Percentiles rank a stretch among this genome's conserved stretches.
Evolutionary conservation across 495 filamentous ascomycete genomes (phyloP).

Genomic region (Penicillium alfredii): DNA sequence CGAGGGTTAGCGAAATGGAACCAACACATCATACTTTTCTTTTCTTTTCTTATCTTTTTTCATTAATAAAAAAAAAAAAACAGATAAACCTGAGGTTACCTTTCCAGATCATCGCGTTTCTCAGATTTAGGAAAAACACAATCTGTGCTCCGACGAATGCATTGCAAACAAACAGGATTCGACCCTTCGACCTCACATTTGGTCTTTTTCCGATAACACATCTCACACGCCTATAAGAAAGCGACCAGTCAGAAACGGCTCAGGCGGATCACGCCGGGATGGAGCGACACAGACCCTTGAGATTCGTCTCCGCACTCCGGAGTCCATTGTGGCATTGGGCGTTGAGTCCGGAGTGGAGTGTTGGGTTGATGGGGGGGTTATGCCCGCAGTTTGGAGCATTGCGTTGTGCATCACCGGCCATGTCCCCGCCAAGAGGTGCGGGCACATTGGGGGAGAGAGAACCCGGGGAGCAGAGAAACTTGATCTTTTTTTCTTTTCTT

Average conservation of each 20-base stretch:
- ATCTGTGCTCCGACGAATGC: constrained; percentile 85
- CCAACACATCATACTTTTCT: too few relatives aligned
- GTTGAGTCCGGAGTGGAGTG: too few relatives aligned
- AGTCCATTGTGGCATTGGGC: too few relatives aligned
- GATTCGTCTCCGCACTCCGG: constrained; percentile 8
- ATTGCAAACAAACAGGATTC: constrained; percentile 67
- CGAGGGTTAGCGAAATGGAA: too few relatives aligned
- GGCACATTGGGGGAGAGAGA: too few relatives aligned
- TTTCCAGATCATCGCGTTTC: constrained; percentile 83
- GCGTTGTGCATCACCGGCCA: constrained; percentile 20
- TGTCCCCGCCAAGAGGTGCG: too few relatives aligned
- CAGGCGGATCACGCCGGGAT: too few relatives aligned
- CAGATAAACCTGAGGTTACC: constrained; percentile 49
- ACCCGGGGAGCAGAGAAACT: too few relatives aligned
- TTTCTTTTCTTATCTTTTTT: too few relatives aligned
- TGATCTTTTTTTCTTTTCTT: too few relatives aligned
- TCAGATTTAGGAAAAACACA: constrained; percentile 91
- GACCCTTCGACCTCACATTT: constrained; percentile 90
- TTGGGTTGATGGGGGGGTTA: constrained; percentile 12
- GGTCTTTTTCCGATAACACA: constrained; percentile 96
- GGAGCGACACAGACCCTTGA: constrained; percentile 16
- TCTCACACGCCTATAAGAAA: constrained; percentile 73
- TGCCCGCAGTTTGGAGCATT: constrained; percentile 13
- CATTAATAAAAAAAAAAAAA: too few relatives aligned
- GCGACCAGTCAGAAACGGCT: constrained; percentile 11